Evolutionary conservation across 2,329 filamentous ascomycete genomes (phyloP), one percentile per base, ranked within the genome.

Genomic region (Dothideomycetes sp.): DNA sequence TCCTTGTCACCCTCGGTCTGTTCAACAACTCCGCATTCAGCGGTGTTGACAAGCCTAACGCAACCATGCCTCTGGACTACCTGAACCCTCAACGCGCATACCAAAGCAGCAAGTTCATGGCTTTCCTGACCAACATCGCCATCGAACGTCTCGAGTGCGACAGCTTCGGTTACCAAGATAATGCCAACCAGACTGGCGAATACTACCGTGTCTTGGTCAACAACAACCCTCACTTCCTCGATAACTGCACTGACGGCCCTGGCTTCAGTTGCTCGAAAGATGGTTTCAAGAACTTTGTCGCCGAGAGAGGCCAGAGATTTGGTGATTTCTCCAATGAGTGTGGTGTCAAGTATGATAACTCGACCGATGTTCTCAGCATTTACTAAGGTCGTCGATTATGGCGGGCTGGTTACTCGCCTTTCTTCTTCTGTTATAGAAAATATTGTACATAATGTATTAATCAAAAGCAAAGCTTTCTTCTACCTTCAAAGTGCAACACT

Each of bases 1-100:
- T 82, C 1, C 61, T 78, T 1, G 78, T 82, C 1, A 77, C 79
- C 0, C 68, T 83, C 58, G 79, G 79, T 0, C 64, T 84, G 4
- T 83, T 82, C 66, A 82, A 82, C 63, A 81, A 81, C 58, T 78
- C 74, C 3, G 69, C 64, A 0, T 72, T 70, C 45, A 64, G 69
- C 3, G 70, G 70, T 8, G 62, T 64, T 1, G 67, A 69, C 42
- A 57, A 70, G 11, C 61, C 76, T 48, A 81, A 81, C 47, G 70
- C 68, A 35, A 81, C 78, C 2, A 82, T 83, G 72, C 79, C 79
- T 0, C 60, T 72, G 0, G 69, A 74, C 46, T 64, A 65, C 17
- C 74, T 80, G 53, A 83, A 82, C 61, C 69, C 77, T 55, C 64
- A 68, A 17, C 73, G 79, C 18, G 72, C 68, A 2, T 83, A 79